These are phyloP conservation scores for Galerina marginata DNA, from an alignment of 768 basidiomycete genomes.

Conservation along the genomic window DNA sequence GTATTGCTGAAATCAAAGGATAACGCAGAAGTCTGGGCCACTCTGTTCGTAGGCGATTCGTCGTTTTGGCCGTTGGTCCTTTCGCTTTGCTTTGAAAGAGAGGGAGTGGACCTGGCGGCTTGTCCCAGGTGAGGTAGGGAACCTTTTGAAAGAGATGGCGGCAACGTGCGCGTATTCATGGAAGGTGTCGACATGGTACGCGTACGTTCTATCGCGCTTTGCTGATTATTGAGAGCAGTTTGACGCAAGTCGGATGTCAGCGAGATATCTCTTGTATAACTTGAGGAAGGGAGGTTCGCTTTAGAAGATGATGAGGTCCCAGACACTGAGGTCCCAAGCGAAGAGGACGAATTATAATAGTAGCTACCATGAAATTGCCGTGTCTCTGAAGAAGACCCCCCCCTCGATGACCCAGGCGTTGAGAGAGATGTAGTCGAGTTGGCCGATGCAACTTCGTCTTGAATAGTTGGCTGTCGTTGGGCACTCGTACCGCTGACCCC, in stretches of 20 bases:
- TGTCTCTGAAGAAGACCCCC: constrained; percentile 19
- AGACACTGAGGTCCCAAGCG: constrained; percentile 31
- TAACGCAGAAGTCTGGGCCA: background rate
- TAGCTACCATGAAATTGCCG: constrained; percentile 21
- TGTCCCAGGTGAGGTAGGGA: background rate
- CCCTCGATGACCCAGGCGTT: constrained; percentile 27
- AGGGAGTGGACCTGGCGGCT: background rate
- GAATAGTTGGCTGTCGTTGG: background rate
- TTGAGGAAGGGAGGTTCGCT: constrained; percentile 14
- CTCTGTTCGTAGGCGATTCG: background rate
- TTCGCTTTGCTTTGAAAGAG: background rate
- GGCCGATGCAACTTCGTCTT: background rate
- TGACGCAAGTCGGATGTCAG: constrained; percentile 10
- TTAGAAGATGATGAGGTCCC: constrained; percentile 29
- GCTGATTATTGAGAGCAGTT: constrained; percentile 15
- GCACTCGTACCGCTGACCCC: constrained; percentile 15
- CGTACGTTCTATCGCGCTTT: constrained; percentile 18
- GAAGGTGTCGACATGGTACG: constrained; percentile 28
- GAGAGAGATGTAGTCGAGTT: constrained; percentile 2
- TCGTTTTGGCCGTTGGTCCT: background rate
- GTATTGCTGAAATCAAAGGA: constrained; percentile 12
- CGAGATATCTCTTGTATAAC: background rate
- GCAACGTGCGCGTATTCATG: background rate
- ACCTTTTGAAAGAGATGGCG: background rate
- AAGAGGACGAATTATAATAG: constrained; percentile 29